A percentile compares a stretch with the other conserved stretches of the same genome.
Conservation (phyloP, 1,284 basidiomycete genomes). For the Apiotrichum gracile region DNA sequence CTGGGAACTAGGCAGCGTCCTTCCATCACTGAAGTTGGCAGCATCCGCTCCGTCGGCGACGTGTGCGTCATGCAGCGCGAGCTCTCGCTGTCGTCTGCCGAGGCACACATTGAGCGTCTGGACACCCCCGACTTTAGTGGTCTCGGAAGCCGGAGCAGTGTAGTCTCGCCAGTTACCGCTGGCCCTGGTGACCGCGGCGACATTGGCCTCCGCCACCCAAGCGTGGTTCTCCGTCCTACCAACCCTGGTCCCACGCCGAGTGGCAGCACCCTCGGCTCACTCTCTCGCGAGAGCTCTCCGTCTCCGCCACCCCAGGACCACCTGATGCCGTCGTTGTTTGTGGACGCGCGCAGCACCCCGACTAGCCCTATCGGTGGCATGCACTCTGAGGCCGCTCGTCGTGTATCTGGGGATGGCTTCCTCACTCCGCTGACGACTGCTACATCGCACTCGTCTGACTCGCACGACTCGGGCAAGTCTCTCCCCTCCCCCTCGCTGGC, state of each 20-base stretch:
- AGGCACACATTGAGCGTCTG: neutral
- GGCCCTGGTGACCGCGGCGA: neutral
- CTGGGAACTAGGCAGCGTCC: neutral
- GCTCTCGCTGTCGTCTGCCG: neutral
- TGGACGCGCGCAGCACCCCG: neutral
- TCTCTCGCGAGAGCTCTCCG: no score
- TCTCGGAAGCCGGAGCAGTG: neutral
- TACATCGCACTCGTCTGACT: neutral
- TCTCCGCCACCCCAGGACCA: no score
- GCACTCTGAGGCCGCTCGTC: neutral
- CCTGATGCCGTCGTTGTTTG: no score
- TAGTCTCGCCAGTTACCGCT: neutral
- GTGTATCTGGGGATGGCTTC: neutral
- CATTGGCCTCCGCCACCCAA: neutral
- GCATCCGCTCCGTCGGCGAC: slow-evolving; percentile 45
- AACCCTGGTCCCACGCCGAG: neutral
- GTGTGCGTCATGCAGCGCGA: slow-evolving; percentile 36
- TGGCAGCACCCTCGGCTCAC: neutral
- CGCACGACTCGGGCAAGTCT: neutral
- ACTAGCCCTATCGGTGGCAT: neutral
- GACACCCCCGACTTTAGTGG: neutral
- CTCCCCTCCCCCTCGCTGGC: neutral
- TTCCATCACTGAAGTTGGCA: slow-evolving; percentile 2
- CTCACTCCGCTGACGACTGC: neutral
- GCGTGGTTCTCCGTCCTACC: neutral